These are phyloP conservation scores for Penicillium hordei DNA, from an alignment of 2,329 filamentous ascomycete genomes.

Conservation along the genomic window DNA sequence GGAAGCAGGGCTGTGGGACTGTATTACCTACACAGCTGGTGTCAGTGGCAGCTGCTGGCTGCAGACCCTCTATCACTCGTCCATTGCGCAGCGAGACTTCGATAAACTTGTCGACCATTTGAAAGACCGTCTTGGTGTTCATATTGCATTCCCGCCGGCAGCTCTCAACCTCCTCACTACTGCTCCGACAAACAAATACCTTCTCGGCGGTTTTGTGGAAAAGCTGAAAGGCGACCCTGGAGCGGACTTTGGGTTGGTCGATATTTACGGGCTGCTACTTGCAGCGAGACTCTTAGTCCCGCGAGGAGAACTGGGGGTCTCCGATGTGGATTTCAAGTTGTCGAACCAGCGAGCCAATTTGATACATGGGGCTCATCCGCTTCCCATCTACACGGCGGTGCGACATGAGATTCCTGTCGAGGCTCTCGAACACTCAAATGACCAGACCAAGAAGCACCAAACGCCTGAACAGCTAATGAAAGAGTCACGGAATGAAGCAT, in stretches of 20 bases:
- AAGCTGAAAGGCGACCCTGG: conserved; percentile 80
- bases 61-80: conserved; percentile 81
- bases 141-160: conserved; percentile 88
- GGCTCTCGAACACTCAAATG: conserved; percentile 45
- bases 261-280: conserved; percentile 85
- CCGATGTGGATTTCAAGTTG: conserved; percentile 79
- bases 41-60: conserved; percentile 97
- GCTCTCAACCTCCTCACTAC: conserved; percentile 79
- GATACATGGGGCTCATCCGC: conserved; percentile 73
- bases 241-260: conserved; percentile 85
- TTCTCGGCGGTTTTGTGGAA: conserved; percentile 85
- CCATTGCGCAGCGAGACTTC: conserved; percentile 68
- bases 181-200: conserved; percentile 87
- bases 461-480: conserved; percentile 43
- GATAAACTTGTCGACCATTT: conserved; percentile 75
- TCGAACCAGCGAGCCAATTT: conserved; percentile 80
- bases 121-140: conserved; percentile 78
- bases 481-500: conserved; percentile 64
- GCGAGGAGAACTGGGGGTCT: conserved; percentile 75
- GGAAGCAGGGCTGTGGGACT: conserved; percentile 88
- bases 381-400: conserved; percentile 95
- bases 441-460: conserved; percentile 27
- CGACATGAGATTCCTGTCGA: conserved; percentile 81
- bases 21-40: conserved; percentile 89
- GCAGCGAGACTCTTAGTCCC: conserved; percentile 83